A percentile compares a stretch with the other conserved stretches of the same genome.
These are phyloP conservation scores for Alternaria sp. DNA, from an alignment of 2,329 filamentous ascomycete species.

Conservation along the genomic window DNA sequence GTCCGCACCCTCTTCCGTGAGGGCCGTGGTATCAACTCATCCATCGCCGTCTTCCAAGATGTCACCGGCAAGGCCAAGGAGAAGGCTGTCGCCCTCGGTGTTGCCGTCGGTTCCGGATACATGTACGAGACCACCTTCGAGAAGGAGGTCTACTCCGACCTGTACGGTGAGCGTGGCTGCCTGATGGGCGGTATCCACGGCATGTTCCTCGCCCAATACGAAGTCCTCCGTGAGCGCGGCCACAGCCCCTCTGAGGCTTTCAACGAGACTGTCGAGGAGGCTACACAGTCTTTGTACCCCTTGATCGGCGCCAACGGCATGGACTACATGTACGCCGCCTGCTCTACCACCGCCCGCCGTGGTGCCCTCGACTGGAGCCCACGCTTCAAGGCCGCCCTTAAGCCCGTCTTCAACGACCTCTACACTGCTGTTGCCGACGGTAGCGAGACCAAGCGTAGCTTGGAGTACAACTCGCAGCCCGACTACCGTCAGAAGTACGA, in stretches of 20 bases:
- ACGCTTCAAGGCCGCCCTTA: conserved; percentile 96
- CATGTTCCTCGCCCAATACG: conserved; percentile 99
- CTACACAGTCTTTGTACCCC: conserved; percentile 96
- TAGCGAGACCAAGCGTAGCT: conserved; percentile 92
- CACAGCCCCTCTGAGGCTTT: conserved; percentile 98
- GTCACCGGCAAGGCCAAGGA: conserved; percentile 98
- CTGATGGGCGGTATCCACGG: conserved; percentile 99
- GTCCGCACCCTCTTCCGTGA: conserved; percentile 99
- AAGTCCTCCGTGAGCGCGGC: conserved; percentile 98
- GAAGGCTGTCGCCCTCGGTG: conserved; percentile 95
- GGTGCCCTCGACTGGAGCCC: conserved; percentile 99
- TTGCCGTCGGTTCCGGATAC: conserved; percentile 96
- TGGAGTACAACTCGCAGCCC: conserved; percentile 94
- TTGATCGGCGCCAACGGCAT: conserved; percentile 97
- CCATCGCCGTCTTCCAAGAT: conserved; percentile 97
- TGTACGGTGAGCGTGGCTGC: conserved; percentile 99
- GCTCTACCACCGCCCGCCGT: conserved; percentile 97
- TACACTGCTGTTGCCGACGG: conserved; percentile 94
- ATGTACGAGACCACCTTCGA: conserved; percentile 99
- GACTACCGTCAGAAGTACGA: conserved; percentile 98
- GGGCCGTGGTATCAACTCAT: conserved; percentile 99
- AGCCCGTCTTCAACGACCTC: conserved; percentile 97
- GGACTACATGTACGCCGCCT: conserved; percentile 99
- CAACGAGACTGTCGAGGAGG: conserved; percentile 99
- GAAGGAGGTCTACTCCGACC: conserved; percentile 99